Evolutionary conservation across 306 rosid species (phyloP).

Genomic region (Vigna radiata): DNA sequence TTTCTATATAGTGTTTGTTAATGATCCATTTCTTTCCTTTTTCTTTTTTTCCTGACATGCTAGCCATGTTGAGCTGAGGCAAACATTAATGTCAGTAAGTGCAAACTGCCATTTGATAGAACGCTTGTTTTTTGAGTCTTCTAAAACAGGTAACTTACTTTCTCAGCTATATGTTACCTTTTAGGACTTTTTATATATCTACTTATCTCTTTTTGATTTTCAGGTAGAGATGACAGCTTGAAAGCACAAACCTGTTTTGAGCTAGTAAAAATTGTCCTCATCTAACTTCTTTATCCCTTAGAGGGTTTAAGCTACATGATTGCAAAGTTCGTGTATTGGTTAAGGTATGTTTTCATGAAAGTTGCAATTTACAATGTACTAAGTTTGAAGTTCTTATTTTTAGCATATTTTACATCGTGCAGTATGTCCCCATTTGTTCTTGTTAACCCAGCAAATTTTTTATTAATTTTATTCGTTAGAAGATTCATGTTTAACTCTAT

Average conservation of each 20-base stretch:
- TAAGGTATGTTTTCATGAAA: slow-evolving; percentile 66
- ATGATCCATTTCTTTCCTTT: slow-evolving; percentile 32
- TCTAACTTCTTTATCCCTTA: slow-evolving; percentile 84
- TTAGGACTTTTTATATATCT: slow-evolving; percentile 21
- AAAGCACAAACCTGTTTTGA: slow-evolving; percentile 78
- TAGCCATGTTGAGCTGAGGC: slow-evolving; percentile 97
- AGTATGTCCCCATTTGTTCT: slow-evolving; percentile 4
- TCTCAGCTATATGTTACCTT: slow-evolving; percentile 36
- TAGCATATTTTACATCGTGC: not conserved
- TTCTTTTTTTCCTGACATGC: not conserved
- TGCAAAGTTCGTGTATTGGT: slow-evolving; percentile 83
- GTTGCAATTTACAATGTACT: slow-evolving; percentile 3
- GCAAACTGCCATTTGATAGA: slow-evolving; percentile 79
- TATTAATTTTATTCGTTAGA: not conserved
- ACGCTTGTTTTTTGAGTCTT: slow-evolving; percentile 92
- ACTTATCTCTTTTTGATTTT: slow-evolving; percentile 52
- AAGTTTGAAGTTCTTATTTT: slow-evolving; percentile 15
- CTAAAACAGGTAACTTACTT: slow-evolving; percentile 75
- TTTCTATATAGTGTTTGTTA: slow-evolving; percentile 15
- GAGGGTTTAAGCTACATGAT: slow-evolving; percentile 97
- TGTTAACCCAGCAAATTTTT: slow-evolving; percentile 1
- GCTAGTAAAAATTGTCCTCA: slow-evolving; percentile 80
- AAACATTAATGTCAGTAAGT: slow-evolving; percentile 86
- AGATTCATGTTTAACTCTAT: slow-evolving; percentile 8
- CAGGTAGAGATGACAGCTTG: slow-evolving; percentile 99